phyloP scores from a whole-genome alignment of 2,329 filamentous ascomycete genomes.

The Talaromyces marneffei region DNA sequence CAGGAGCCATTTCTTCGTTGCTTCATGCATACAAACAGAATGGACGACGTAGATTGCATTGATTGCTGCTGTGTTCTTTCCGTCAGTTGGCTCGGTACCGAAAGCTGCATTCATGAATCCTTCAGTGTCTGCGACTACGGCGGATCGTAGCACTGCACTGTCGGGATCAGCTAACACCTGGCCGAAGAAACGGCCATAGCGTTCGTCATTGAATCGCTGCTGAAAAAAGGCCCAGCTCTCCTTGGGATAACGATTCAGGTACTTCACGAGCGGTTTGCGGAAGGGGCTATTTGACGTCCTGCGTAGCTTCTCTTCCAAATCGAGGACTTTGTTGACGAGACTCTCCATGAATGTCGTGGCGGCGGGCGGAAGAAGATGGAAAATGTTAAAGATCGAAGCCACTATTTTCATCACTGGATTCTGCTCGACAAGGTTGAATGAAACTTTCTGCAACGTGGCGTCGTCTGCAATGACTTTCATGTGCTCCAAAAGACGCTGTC shows the following conservation, averaged over 20 bases:
- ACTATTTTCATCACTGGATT: constrained; percentile 90
- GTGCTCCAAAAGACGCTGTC: constrained; percentile 84
- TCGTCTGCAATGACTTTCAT: constrained; percentile 85
- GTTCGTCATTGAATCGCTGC: constrained; percentile 73
- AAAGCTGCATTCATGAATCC: constrained; percentile 60
- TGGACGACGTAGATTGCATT: constrained; percentile 84
- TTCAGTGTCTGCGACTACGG: constrained; percentile 67
- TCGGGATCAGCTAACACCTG: constrained; percentile 74
- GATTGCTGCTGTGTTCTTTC: constrained; percentile 70
- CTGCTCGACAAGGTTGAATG: constrained; percentile 91
- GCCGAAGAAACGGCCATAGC: constrained; percentile 83
- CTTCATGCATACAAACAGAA: constrained; percentile 64
- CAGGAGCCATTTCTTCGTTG: constrained; percentile 61
- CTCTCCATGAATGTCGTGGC: constrained; percentile 88
- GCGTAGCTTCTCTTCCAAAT: constrained; percentile 76
- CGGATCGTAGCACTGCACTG: constrained; percentile 67
- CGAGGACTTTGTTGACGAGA: constrained; percentile 82
- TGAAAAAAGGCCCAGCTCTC: constrained; percentile 79
- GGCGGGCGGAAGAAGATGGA: constrained; percentile 86
- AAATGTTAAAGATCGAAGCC: constrained; percentile 90
- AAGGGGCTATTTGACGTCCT: constrained; percentile 89
- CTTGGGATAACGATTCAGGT: constrained; percentile 85
- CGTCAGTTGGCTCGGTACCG: constrained; percentile 59
- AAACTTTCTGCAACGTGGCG: constrained; percentile 74
- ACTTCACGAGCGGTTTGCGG: constrained; percentile 81